Conservation (phyloP, 345 rosid species). For the Salix dunnii region DNA sequence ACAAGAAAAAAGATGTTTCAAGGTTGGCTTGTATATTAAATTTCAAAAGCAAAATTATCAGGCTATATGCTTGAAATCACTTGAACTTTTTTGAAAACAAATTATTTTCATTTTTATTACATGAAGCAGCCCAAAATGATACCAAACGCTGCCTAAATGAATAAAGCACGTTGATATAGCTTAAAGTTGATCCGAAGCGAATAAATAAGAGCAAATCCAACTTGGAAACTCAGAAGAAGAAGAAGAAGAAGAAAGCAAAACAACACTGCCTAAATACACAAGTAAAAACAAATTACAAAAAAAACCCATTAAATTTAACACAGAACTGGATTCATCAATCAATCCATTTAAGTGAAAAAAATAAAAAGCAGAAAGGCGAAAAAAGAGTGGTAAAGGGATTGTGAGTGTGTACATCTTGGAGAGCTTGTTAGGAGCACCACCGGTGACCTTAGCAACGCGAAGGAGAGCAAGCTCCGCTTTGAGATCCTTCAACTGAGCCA, state of each 20-base stretch:
- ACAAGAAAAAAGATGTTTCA: not conserved
- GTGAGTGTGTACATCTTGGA: constrained; percentile 48
- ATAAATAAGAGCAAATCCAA: not conserved
- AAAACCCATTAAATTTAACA: not conserved
- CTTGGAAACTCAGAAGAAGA: not conserved
- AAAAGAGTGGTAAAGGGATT: not conserved
- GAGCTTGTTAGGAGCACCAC: constrained; percentile 71
- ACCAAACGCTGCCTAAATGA: not conserved
- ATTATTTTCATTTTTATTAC: not conserved
- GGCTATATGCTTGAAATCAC: not conserved
- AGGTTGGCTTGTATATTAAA: not conserved
- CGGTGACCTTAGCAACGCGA: constrained; percentile 71
- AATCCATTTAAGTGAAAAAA: not conserved
- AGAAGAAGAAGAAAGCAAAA: not conserved
- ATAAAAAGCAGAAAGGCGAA: not conserved
- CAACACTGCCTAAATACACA: not conserved
- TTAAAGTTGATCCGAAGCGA: not conserved
- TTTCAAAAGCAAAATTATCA: not conserved
- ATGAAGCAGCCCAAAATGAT: not conserved
- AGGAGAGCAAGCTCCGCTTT: constrained; percentile 66
- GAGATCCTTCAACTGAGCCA: constrained; percentile 58
- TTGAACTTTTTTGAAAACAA: fast-evolving
- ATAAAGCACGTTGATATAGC: not conserved
- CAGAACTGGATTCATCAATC: not conserved
- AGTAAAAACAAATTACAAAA: not conserved